Base-by-base conservation (phyloP, 257 asterid species). In the Primulina tabacum region DNA sequence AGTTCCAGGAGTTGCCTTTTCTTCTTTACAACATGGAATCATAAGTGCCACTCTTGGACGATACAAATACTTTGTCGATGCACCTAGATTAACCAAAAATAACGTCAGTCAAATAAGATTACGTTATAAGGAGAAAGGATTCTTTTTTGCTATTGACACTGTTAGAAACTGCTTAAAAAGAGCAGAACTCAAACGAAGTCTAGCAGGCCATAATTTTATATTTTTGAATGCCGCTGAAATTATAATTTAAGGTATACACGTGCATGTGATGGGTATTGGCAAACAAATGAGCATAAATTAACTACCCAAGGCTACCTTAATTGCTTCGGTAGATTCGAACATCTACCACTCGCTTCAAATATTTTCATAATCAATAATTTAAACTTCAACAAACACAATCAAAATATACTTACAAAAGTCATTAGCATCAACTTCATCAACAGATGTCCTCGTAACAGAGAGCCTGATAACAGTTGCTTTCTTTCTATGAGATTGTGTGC, bases 31-130 rank as follows among this genome's bases (percentile, higher is more conserved):
- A 61, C 84, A 73, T 10, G 95, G 96, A 74, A 94, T 84, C 72
- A 85, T 66, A 62, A 84, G 77, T 76, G 97, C 99, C 40, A 96
- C 96, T 72, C 97, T 82, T 28, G 98, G 98, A 66, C 88, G 93
- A 79, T 84, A 85, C 21, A 89, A 78, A 81, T 75, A 91, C 61
- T 83, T 88, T 63, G 77, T 76, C 12, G 97, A 87, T 76, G 89
- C 68, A 77, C 95, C 97, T 89, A 73, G 38, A 86, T 62, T 6
- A 40, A 77, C 65, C 60, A 65, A 28, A n/a, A 37, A 50, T 53
- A 69, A 35, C 38, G 75, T 32, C 69, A 50, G 66, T 56, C 8
- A 0, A 37, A 60, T 72, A 32, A 38, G 56, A 67, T 28, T 24
- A 24, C 26, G 1, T 24, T 24, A 24, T 24, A 24, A 10, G 3